These are phyloP conservation scores for Hypoxylon sp. DNA, from an alignment of 2,329 filamentous ascomycete genomes.

Conservation along the genomic window DNA sequence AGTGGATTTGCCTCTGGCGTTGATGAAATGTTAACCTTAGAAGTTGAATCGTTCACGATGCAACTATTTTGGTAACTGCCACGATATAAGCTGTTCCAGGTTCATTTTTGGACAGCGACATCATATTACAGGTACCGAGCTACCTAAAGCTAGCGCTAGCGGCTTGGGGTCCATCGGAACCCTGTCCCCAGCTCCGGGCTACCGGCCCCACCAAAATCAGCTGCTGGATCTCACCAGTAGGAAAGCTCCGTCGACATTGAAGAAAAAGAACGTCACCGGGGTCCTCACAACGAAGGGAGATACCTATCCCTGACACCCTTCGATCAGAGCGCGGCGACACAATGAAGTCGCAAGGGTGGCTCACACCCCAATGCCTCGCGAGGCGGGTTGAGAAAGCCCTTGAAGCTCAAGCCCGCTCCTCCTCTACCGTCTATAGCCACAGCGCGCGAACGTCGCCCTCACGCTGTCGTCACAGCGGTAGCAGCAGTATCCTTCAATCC, in stretches of 20 bases:
- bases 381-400: constrained; percentile 48
- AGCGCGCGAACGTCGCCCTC: constrained; percentile 21
- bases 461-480: constrained; percentile 14
- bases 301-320: background rate
- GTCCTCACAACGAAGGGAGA: background rate
- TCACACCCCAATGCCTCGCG: constrained; percentile 47
- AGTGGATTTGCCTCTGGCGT: background rate
- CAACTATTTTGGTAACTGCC: background rate
- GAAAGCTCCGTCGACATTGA: constrained; percentile 28
- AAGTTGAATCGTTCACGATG: background rate
- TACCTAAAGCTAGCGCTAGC: constrained; percentile 10
- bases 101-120: background rate
- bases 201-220: constrained; percentile 16
- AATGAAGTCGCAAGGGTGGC: constrained; percentile 49
- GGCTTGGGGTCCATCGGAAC: background rate
- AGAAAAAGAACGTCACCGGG: constrained; percentile 34
- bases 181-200: constrained; percentile 11
- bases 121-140: constrained; percentile 17
- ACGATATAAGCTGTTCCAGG: constrained; percentile 3
- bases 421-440: constrained; percentile 20
- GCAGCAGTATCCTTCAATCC: constrained; percentile 2
- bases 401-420: constrained; percentile 43
- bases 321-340: background rate
- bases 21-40: background rate
- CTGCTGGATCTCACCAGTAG: constrained; percentile 27